phyloP scores from a whole-genome alignment of 129 eudicot species.

The Oenanthe sinensis region DNA sequence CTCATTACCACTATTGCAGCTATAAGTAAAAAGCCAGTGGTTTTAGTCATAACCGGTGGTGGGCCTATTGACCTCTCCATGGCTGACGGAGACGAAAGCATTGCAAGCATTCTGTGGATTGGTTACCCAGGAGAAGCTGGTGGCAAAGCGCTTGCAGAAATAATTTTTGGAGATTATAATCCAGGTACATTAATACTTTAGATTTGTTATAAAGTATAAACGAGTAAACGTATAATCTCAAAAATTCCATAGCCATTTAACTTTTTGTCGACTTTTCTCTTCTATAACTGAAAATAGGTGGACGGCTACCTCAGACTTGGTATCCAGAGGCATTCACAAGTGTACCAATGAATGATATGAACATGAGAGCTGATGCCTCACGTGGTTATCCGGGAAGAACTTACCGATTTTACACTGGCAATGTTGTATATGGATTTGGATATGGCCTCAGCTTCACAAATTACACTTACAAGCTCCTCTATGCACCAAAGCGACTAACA shows the following conservation, averaged over 20 bases:
- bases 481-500: slow-evolving; percentile 45
- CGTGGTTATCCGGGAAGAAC: slow-evolving; percentile 82
- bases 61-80: slow-evolving; percentile 88
- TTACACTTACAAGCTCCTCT: slow-evolving; percentile 44
- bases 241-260: background rate
- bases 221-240: background rate
- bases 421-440: slow-evolving; percentile 58
- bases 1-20: slow-evolving; percentile 53
- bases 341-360: slow-evolving; percentile 87
- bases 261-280: background rate
- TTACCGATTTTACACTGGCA: slow-evolving; percentile 77
- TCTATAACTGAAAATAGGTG: slow-evolving; percentile 36
- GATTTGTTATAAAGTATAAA: background rate
- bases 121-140: slow-evolving; percentile 99
- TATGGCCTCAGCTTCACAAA: slow-evolving; percentile 69
- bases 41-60: slow-evolving; percentile 81
- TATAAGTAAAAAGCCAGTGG: slow-evolving; percentile 50
- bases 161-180: slow-evolving; percentile 80
- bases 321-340: slow-evolving; percentile 71
- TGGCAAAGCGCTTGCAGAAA: slow-evolving; percentile 66
- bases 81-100: slow-evolving; percentile 47
- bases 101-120: slow-evolving; percentile 78
- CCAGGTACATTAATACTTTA: slow-evolving; percentile 42
- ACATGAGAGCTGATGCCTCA: slow-evolving; percentile 69
- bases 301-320: slow-evolving; percentile 86